Conservation (phyloP, 1,139 yeast species). For the Diutina rugosa region DNA sequence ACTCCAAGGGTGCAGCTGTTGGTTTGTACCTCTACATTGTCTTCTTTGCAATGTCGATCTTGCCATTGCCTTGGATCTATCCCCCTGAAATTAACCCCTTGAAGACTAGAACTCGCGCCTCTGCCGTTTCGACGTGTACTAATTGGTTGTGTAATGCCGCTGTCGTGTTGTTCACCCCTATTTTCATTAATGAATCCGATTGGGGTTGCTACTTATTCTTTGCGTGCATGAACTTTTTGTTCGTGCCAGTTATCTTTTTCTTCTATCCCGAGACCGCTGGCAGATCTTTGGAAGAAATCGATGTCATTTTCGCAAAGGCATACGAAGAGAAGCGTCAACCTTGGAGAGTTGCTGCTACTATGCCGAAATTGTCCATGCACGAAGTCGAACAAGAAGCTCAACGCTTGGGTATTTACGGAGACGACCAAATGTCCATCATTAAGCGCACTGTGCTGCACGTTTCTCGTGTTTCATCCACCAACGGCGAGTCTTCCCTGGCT, state of each 20-base stretch:
- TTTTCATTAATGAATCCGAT: slow-evolving; percentile 27
- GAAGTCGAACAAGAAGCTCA: slow-evolving; percentile 37
- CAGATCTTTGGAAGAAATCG: slow-evolving; percentile 34
- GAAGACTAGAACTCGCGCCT: slow-evolving; percentile 43
- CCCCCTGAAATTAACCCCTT: slow-evolving; percentile 57
- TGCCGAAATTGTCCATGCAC: slow-evolving; percentile 31
- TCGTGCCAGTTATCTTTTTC: slow-evolving; percentile 30
- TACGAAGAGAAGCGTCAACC: slow-evolving; percentile 31
- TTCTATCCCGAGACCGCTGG: slow-evolving; percentile 39
- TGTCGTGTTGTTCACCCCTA: slow-evolving; percentile 42
- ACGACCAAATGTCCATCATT: slow-evolving; percentile 10
- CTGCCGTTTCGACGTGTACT: slow-evolving; percentile 33
- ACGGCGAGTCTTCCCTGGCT: not conserved
- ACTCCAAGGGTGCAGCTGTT: slow-evolving; percentile 37
- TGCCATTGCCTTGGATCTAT: slow-evolving; percentile 46
- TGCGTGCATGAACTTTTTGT: slow-evolving; percentile 23
- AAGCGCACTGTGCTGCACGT: not conserved
- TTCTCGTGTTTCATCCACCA: not conserved
- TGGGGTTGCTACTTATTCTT: slow-evolving; percentile 35
- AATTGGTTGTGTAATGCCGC: slow-evolving; percentile 38
- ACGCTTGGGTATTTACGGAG: slow-evolving; percentile 34
- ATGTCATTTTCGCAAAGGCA: slow-evolving; percentile 33
- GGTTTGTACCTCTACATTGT: slow-evolving; percentile 40
- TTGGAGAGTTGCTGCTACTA: slow-evolving; percentile 36
- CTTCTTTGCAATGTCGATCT: slow-evolving; percentile 44